phyloP scores from a whole-genome alignment of 306 rosid species.

The Trichosanthes truncata region DNA sequence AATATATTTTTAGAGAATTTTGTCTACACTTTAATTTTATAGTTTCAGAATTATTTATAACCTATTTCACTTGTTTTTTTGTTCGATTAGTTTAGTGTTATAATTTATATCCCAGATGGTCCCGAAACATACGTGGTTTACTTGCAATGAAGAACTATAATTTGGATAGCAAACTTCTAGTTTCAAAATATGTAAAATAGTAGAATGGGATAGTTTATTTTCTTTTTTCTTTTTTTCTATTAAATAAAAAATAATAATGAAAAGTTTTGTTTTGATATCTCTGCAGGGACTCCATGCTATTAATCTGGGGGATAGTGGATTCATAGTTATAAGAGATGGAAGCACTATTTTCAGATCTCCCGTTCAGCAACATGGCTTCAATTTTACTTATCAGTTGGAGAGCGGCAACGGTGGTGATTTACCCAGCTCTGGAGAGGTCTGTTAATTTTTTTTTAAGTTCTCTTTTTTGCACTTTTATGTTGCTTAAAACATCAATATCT shows the following conservation, averaged over 20 bases:
- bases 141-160: neutral
- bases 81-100: neutral
- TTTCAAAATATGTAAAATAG: neutral
- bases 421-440: slow-evolving; percentile 90
- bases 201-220: neutral
- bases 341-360: slow-evolving; percentile 68
- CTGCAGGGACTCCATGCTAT: slow-evolving; percentile 75
- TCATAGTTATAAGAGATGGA: slow-evolving; percentile 81
- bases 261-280: neutral
- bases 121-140: neutral
- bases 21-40: neutral
- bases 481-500: neutral
- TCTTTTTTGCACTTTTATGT: neutral
- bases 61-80: neutral
- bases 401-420: slow-evolving; percentile 68
- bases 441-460: neutral
- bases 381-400: slow-evolving; percentile 81
- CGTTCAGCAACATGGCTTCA: slow-evolving; percentile 78
- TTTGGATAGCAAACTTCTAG: neutral
- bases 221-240: neutral
- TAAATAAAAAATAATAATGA: neutral
- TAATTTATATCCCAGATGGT: neutral
- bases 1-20: neutral
- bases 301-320: slow-evolving; percentile 93
- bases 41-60: neutral